A percentile compares a stretch with the other conserved stretches of the same genome.
Conservation (phyloP, 805 yeast genomes). For the Ogataea paradorogensis region DNA sequence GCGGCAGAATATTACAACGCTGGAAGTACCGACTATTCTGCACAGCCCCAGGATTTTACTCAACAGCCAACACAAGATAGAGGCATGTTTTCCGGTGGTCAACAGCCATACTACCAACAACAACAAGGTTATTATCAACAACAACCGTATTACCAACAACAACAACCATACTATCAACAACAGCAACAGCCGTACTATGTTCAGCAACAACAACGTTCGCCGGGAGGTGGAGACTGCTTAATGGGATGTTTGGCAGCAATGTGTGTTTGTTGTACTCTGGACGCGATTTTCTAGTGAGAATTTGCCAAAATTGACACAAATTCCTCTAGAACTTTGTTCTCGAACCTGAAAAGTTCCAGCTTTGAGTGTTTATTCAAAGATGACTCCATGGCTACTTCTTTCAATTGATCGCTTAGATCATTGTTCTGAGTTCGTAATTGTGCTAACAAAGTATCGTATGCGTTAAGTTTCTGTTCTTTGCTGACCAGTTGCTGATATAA, state of each 20-base stretch:
- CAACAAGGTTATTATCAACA: constrained; percentile 4
- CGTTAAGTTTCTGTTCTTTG: constrained; percentile 8
- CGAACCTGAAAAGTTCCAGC: constrained; percentile 19
- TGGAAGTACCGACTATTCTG: constrained; percentile 5
- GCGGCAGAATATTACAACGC: constrained; percentile 16
- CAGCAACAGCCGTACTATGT: constrained; percentile 32
- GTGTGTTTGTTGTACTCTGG: constrained; percentile 55
- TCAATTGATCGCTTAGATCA: constrained; percentile 10
- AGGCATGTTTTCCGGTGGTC: constrained; percentile 10
- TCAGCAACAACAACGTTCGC: constrained; percentile 42
- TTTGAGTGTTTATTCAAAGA: constrained; percentile 19
- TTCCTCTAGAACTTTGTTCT: constrained; percentile 15
- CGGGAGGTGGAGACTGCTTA: constrained; percentile 40
- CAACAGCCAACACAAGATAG: constrained; percentile 14
- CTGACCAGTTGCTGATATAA: constrained; percentile 4
- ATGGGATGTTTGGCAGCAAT: constrained; percentile 53
- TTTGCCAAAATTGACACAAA: constrained; percentile 17
- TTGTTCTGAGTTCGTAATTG: constrained; percentile 11
- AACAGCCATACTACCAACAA: constrained; percentile 7
- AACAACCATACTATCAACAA: constrained; percentile 25
- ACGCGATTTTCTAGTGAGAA: constrained; percentile 41
- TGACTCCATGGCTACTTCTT: constrained; percentile 20
- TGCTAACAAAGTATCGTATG: constrained; percentile 9
- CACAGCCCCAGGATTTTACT: constrained; percentile 9
- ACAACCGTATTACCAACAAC: constrained; percentile 17